Percentiles rank a stretch among this genome's conserved stretches.
Evolutionary conservation across 106 monocot genomes (phyloP).

Genomic region (Allium fistulosum): DNA sequence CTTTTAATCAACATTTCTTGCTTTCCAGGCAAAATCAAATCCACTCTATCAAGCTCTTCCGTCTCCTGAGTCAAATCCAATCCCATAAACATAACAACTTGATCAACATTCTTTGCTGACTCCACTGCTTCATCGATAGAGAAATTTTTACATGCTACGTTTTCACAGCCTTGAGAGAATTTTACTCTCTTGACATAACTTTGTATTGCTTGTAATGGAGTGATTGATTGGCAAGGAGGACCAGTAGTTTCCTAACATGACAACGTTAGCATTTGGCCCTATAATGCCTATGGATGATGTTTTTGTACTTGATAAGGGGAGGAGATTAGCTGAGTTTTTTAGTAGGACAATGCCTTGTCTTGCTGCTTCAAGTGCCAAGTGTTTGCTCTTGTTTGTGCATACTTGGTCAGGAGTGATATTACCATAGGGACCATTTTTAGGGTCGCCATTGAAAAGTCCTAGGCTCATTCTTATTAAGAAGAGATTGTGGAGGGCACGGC

Average conservation of each 20-base stretch:
- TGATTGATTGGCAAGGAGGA: conserved; percentile 11
- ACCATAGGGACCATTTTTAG: conserved; percentile 2
- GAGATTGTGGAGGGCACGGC: conserved; percentile 82
- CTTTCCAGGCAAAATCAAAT: conserved; percentile 10
- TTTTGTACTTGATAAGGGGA: not conserved
- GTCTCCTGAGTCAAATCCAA: not conserved
- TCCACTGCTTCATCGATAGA: conserved; percentile 1
- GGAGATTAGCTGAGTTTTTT: conserved; percentile 9
- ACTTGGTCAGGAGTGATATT: conserved; percentile 5
- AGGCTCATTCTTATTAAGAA: conserved; percentile 50
- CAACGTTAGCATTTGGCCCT: conserved; percentile 30
- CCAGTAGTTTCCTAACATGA: conserved; percentile 44
- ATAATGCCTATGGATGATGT: conserved; percentile 12
- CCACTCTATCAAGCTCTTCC: conserved; percentile 2
- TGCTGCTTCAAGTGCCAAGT: conserved; percentile 22
- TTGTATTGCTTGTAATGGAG: conserved; percentile 9
- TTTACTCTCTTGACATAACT: not conserved
- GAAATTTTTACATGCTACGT: not conserved
- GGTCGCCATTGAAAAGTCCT: conserved; percentile 34
- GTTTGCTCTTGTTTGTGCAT: conserved; percentile 9
- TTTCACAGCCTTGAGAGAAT: not conserved
- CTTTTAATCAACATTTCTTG: conserved; percentile 4
- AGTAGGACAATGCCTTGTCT: conserved; percentile 34
- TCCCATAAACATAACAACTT: conserved; percentile 7
- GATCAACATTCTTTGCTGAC: conserved; percentile 3